Evolutionary conservation across 2,329 filamentous ascomycete genomes (phyloP).

Genomic region (Torrubiella hemipterigena): DNA sequence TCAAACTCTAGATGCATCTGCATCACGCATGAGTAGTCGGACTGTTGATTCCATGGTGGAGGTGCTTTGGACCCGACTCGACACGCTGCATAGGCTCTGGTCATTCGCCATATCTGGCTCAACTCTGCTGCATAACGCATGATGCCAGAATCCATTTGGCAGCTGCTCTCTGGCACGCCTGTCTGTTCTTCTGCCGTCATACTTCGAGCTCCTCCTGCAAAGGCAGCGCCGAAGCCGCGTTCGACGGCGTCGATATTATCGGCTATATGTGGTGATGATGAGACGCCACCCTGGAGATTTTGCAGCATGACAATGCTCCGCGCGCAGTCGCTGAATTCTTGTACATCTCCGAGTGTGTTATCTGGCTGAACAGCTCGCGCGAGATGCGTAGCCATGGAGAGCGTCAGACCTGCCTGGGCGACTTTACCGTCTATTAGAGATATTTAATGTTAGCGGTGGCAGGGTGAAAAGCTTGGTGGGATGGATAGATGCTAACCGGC

Average conservation of each 20-base stretch:
- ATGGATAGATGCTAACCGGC: conserved; percentile 14
- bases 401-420: conserved; percentile 11
- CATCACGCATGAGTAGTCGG: conserved; percentile 38
- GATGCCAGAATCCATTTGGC: conserved; percentile 23
- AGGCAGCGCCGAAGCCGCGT: not conserved
- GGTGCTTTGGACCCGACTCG: conserved; percentile 28
- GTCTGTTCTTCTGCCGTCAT: no score
- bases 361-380: conserved; percentile 10
- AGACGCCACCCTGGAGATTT: conserved; percentile 23
- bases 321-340: conserved; percentile 19
- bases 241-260: conserved; percentile 5
- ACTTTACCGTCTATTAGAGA: conserved; percentile 11
- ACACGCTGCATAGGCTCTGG: conserved; percentile 31
- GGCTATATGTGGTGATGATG: no score
- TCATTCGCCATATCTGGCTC: conserved; percentile 34
- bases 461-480: not conserved
- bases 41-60: conserved; percentile 31
- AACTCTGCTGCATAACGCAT: conserved; percentile 29
- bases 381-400: conserved; percentile 13
- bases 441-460: no score
- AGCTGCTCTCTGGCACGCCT: no score
- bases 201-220: no score
- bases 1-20: conserved; percentile 38
- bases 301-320: conserved; percentile 30
- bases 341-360: conserved; percentile 9